Percentiles rank a stretch among this genome's conserved stretches.
Conservation (phyloP, 768 basidiomycete genomes). For the Exidia glandulosa region DNA sequence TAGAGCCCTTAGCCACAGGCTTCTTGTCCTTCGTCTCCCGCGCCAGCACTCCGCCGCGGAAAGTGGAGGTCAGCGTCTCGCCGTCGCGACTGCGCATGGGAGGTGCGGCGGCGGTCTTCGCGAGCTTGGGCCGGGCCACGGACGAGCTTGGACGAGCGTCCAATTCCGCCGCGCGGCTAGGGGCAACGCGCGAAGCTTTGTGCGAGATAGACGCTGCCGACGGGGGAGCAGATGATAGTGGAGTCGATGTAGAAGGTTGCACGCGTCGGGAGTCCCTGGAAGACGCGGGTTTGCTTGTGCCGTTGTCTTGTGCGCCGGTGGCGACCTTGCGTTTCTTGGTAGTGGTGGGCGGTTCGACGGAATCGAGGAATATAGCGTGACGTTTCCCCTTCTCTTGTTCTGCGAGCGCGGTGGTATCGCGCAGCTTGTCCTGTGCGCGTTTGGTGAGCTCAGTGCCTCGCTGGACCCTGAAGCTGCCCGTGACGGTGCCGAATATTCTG, state of each 20-base stretch:
- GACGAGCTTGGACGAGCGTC: constrained; percentile 23
- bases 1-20: neutral
- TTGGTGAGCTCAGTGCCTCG: constrained; percentile 32
- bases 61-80: neutral
- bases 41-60: neutral
- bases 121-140: constrained; percentile 14
- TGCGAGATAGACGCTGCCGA: constrained; percentile 5
- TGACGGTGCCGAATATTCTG: constrained; percentile 62
- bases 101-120: neutral
- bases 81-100: neutral
- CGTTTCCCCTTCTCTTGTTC: constrained; percentile 41
- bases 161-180: constrained; percentile 7
- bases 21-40: neutral
- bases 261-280: constrained; percentile 18
- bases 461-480: constrained; percentile 62
- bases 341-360: constrained; percentile 19
- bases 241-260: constrained; percentile 15
- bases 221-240: constrained; percentile 16
- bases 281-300: constrained; percentile 13
- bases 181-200: constrained; percentile 5
- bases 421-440: constrained; percentile 24
- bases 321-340: constrained; percentile 29
- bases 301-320: constrained; percentile 5
- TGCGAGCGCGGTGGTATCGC: constrained; percentile 21
- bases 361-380: constrained; percentile 31